Base-by-base conservation (phyloP, 1,284 basidiomycete species). In the Trichosporon sp. region DNA sequence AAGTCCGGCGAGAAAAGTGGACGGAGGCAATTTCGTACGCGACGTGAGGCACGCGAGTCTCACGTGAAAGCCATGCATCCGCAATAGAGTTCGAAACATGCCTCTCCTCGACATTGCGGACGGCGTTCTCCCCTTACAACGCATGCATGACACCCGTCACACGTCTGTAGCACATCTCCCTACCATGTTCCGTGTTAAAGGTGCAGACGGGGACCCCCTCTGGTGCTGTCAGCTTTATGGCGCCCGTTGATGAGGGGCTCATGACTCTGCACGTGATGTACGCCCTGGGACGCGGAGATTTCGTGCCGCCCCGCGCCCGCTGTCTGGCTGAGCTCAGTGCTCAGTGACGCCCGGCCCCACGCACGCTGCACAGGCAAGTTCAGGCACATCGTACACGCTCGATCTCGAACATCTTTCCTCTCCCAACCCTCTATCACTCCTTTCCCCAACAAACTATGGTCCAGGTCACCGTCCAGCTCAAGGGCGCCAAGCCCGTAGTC, bases 401-500 rank as follows among this genome's bases (percentile, higher is more conserved):
- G 27, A 56, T 56, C 31, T 21, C 15, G 15, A 47, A 21, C 32
- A 35, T 53, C 32, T 21, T n/a, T n/a, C 21, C 31, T 25, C 15
- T 67, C 65, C 44, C 27, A n/a, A 60, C 35, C 66, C 60, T 34
- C 38, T 62, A 34, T 42, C 56, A 60, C 56, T 31, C 29, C 15
- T n/a, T 27, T 31, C 29, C 15, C 5, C 15, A 21, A n/a, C 56
- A 25, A 51, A 74, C 62, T n/a, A 91, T 91, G 90, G 87, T 89
- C 66, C 79, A 85, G 13, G 75, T 92, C 62, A 88, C 86, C 1
- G 81, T 92, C 44, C 85, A 86, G 23, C 66, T 80, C 73, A 66
- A 83, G 85, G 27, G 83, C 84, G 86, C 84, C 53, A 85, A 91
- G 9, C 88, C 90, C 1, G 76, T 87, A 56, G 85, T 84, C 18